Base-by-base conservation (phyloP, 225 moss, liverwort and hornwort genomes). In the Asterella californica region DNA sequence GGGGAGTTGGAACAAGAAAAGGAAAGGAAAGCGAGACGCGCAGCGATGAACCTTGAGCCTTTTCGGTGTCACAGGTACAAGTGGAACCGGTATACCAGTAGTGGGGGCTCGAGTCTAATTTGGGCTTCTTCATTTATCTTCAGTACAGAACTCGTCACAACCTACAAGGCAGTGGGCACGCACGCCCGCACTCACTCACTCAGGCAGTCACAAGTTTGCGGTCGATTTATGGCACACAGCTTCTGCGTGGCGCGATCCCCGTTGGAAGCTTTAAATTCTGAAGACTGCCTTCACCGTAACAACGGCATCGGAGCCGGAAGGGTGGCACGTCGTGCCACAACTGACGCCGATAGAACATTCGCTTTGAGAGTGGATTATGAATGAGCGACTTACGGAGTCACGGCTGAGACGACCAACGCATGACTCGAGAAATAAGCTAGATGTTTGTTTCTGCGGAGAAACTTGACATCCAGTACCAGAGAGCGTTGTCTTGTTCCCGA, bases 361-460 rank as follows among this genome's bases (percentile, higher is more conserved):
- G 42, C 64, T 27, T 2, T 11, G 29, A n/a, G 27, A 64, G 1
- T 29, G 64, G 64, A 64, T 64, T 29, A 64, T n/a, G 64, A 64
- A n/a, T 12, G 64, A n/a, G n/a, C n/a, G n/a, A n/a, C n/a, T n/a
- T n/a, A n/a, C n/a, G n/a, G n/a, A n/a, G n/a, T n/a, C n/a, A n/a
- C n/a, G n/a, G n/a, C n/a, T n/a, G n/a, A n/a, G n/a, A n/a, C n/a
- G n/a, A n/a, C n/a, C n/a, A n/a, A 64, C 29, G 64, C 64, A 64
- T 64, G 64, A 64, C 30, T 64, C 64, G 21, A 64, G 64, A 64
- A 64, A 64, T 64, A 64, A n/a, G 64, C 10, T n/a, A 29, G 64
- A 64, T 64, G 64, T 64, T n/a, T n/a, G n/a, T n/a, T n/a, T n/a
- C n/a, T n/a, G n/a, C n/a, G 24, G 25, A 11, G 29, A n/a, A 64